Base-by-base conservation (phyloP, 257 asterid genomes). In the Orobanche coerulescens region DNA sequence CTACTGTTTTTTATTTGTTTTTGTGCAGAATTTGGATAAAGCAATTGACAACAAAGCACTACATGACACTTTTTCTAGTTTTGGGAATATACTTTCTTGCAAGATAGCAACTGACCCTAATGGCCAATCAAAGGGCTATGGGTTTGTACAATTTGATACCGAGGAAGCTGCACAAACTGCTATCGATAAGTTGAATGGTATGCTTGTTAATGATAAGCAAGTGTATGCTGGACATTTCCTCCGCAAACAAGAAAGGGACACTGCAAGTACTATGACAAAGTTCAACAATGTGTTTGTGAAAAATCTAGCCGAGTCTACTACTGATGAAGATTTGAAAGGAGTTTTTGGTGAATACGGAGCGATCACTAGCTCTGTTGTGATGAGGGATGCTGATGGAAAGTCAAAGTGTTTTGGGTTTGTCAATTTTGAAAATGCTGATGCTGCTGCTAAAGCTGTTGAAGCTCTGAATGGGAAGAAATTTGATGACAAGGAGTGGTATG, bases 81-180 rank as follows among this genome's bases (percentile, higher is more conserved):
- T 84, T 71, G 93, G 93, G 11, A 84, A 69, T 71, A 82, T 84
- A 62, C 78, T 84, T 36, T 81, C 93, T n/a, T 84, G 93, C 84
- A 84, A 84, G 72, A 82, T 84, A 23, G 78, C 88, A 4, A 79
- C 86, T 20, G 93, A 84, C 58, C 37, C 73, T 48, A 75, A 65
- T 49, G 93, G 88, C 8, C 93, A 79, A 48, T 84, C 93, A 0
- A 81, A 66, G 71, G 93, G 93, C 33, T 79, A 84, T 51, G 93
- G 93, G 18, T 84, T 81, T 75, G 93, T 84, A 5, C 93, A 84
- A 62, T 84, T 75, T 61, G 86, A 75, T 25, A 14, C 60, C 15
- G 86, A 77, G 54, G 88, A 79, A 24, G 69, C 80, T 18, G 88
- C 93, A 39, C 81, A 77, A 56, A 71, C 9, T 44, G 93, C 93